Evolutionary conservation across 1,139 yeast species (phyloP), one percentile per base, ranked within the genome.

Genomic region (Lodderomyces pseudojiufengensis): DNA sequence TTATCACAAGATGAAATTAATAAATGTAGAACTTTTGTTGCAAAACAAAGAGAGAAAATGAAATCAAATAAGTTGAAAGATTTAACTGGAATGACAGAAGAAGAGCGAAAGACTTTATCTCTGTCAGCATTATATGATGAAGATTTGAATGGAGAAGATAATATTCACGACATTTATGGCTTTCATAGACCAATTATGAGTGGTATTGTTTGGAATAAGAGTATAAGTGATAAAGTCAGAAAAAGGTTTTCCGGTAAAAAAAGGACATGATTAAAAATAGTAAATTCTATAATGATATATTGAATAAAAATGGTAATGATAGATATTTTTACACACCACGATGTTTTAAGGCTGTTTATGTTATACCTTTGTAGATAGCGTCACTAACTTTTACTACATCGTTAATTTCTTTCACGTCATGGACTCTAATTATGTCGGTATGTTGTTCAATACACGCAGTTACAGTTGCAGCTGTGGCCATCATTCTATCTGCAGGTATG

Each of bases 361-460:
- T 35, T 15, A 45, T 43, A 29, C 56, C 58, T 51, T 71, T 75
- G 54, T 85, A 84, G 30, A 86, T 71, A 1, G 94, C 92, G 63
- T 92, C 97, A 6, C 90, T 88, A 45, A 84, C 67, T 25, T 64
- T 58, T 16, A 78, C 70, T 7, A 82, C 84, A 50, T 86, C 81
- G 31, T 67, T 66, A 54, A 81, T 78, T 42, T 76, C 83, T 39
- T 61, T 65, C 16, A 84, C 86, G 55, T 92, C 95, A 56, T 92
- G 99, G 3, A 90, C 95, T 37, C 99, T 66, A 1, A 92, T 84
- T 25, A 92, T 81, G 52, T 88, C 94, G 0, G 87, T 70, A 1
- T 82, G 80, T 48, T 77, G 84, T 15, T 81, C 80, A 27, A 90
- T 73, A 46, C 92, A 76, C 0, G 95, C 81, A 44, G 84, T 74